Evolutionary conservation across 345 rosid species (phyloP), one percentile per base, ranked within the genome.

Genomic region (Excoecaria agallocha): DNA sequence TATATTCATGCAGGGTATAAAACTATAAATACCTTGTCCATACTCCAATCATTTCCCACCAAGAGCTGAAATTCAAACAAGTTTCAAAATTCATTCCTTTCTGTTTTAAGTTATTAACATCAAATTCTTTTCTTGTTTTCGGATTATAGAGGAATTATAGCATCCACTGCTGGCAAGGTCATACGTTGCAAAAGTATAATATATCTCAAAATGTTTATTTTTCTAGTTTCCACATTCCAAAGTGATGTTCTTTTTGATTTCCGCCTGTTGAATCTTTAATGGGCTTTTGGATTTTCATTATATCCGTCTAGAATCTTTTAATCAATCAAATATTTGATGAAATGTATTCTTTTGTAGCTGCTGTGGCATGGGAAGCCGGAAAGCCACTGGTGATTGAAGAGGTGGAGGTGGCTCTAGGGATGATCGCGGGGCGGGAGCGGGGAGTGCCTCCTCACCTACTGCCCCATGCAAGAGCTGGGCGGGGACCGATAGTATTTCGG

Each of bases 301-400:
- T 4, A 43, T 43, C 6, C 9, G 9, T 43, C 7, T 43, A 8
- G 46, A 8, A 43, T 43, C 9, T 43, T 43, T 43, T 43, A 9
- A 43, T 43, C 48, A 43, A 43, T 10, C 48, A 43, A 43, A 43
- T 43, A 43, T 43, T 43, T 43, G 48, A 43, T 43, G 48, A 43
- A 43, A 43, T 5, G 48, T 5, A 1, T 43, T 10, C 6, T 30
- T 30, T 2, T 30, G 30, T 46, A 93, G 97, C 97, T 55, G 97
- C 93, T 15, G 93, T 93, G 52, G 91, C 95, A 41, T 93, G 98
- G 98, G 96, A 93, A 78, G 89, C 98, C 0, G 96, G 89, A 80
- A 93, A 91, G 88, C 98, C 96, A 35, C 82, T 93, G 57, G 91
- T 82, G 64, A 89, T 93, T 12, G 92, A 93, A 77, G 90, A 91